Base-by-base conservation (phyloP, 495 filamentous ascomycete genomes). In the Aspergillus diversus region DNA sequence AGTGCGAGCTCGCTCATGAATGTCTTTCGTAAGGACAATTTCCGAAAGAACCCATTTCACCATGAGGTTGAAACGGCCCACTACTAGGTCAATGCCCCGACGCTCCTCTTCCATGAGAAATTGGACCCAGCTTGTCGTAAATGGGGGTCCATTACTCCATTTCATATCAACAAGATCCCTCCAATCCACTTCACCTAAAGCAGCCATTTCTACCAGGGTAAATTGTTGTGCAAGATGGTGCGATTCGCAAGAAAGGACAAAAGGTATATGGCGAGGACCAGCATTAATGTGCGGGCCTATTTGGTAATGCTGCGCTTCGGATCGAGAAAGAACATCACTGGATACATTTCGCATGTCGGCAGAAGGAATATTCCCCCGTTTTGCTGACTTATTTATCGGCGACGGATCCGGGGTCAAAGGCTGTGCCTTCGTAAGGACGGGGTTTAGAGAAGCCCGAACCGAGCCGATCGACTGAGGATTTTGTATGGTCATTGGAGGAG, bases 31-130 rank as follows among this genome's bases (percentile, higher is more conserved):
- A 43, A 99, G 80, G 33, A 98, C 86, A 67, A 94, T 86, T 72
- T 98, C 93, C 3, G 94, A 97, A 27, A 96, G 82, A 13, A 90
- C 89, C 96, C 96, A 99, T 80, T 97, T 97, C 55, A 96, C 93
- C 83, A 98, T 91, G 63, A 99, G 83, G 73, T 98, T 98, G 80
- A 97, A 97, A 39, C 96, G 90, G 17, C 93, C 92, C 66, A 97
- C 92, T 21, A 97, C 93, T n/a, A 99, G 83, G 67, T 97, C 95
- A 56, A 98, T 92, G 21, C 95, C 95, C 39, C 86, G 89, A 31
- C 90, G 90, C 62, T 96, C 88, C 15, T 88, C 86, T n/a, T 87
- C 84, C 33, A 86, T 85, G 12, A 99, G 84, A 70, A 95, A 97
- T 53, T 95, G 88, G n/a, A 97, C 92, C 96, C 96, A 99, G 65